Percentiles rank a stretch among this genome's conserved stretches.
Evolutionary conservation across 2,329 filamentous ascomycete species (phyloP).

Genomic region (Fulvia fulva): DNA sequence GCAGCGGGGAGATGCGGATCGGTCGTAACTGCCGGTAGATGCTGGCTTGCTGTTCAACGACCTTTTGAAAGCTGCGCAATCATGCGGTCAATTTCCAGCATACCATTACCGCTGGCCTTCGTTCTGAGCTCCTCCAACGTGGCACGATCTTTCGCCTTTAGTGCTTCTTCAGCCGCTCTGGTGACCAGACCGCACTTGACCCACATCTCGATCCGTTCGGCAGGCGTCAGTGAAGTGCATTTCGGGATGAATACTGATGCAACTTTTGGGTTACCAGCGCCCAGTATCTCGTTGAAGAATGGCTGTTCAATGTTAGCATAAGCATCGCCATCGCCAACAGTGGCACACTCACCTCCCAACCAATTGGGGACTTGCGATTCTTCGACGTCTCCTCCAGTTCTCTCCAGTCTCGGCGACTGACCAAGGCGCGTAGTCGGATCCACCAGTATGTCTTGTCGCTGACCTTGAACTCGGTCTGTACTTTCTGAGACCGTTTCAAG

Average conservation of each 20-base stretch:
- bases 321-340: not conserved
- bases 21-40: not conserved
- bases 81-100: conserved; percentile 79
- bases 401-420: conserved; percentile 85
- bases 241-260: conserved; percentile 84
- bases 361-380: conserved; percentile 80
- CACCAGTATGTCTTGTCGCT: conserved; percentile 88
- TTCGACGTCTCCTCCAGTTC: conserved; percentile 84
- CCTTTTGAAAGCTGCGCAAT: conserved; percentile 48
- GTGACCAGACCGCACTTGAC: conserved; percentile 88
- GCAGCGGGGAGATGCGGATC: not conserved
- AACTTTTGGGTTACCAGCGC: conserved; percentile 83
- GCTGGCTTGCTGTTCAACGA: conserved; percentile 13
- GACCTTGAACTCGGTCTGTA: conserved; percentile 89
- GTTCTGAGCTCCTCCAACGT: conserved; percentile 69
- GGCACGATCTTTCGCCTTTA: conserved; percentile 72
- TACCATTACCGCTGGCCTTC: conserved; percentile 66
- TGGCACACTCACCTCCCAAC: conserved; percentile 73
- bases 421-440: conserved; percentile 77
- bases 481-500: conserved; percentile 76
- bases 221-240: conserved; percentile 65
- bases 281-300: conserved; percentile 84
- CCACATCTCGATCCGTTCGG: conserved; percentile 84
- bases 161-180: conserved; percentile 87
- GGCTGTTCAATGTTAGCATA: conserved; percentile 51